phyloP scores from a whole-genome alignment of 179 eudicot genomes.

The Amaranthus tricolor region DNA sequence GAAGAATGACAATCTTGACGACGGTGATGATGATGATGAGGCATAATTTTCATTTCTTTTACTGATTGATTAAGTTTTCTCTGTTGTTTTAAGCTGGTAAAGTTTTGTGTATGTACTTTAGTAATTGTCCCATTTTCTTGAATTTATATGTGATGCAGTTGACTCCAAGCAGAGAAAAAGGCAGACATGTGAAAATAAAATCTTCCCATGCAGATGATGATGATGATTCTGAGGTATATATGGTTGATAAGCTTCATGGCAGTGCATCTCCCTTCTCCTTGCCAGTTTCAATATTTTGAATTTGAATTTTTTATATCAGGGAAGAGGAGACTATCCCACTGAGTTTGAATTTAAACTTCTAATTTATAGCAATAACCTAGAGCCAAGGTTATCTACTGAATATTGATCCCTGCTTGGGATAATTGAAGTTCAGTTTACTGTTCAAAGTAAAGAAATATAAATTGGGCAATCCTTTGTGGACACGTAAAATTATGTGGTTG shows the following conservation, averaged over 20 bases:
- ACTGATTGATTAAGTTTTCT: conserved; percentile 42
- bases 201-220: conserved; percentile 36
- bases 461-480: not conserved
- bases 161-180: conserved; percentile 39
- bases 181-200: conserved; percentile 59
- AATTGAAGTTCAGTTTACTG: not conserved
- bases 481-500: not conserved
- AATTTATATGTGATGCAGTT: conserved; percentile 47
- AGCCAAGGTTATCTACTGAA: not conserved
- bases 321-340: not conserved
- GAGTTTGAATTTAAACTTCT: not conserved
- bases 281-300: not conserved
- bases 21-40: conserved; percentile 69
- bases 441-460: not conserved
- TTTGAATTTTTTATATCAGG: not conserved
- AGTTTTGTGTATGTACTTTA: conserved; percentile 25
- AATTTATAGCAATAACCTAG: not conserved
- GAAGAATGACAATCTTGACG: conserved; percentile 60
- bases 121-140: conserved; percentile 34
- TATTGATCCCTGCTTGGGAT: not conserved
- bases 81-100: conserved; percentile 37
- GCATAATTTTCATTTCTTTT: conserved; percentile 45
- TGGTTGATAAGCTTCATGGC: not conserved
- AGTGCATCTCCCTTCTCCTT: not conserved
- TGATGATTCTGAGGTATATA: conserved; percentile 74